Conservation (phyloP, 129 eudicot species). For the Erigeron canadensis region DNA sequence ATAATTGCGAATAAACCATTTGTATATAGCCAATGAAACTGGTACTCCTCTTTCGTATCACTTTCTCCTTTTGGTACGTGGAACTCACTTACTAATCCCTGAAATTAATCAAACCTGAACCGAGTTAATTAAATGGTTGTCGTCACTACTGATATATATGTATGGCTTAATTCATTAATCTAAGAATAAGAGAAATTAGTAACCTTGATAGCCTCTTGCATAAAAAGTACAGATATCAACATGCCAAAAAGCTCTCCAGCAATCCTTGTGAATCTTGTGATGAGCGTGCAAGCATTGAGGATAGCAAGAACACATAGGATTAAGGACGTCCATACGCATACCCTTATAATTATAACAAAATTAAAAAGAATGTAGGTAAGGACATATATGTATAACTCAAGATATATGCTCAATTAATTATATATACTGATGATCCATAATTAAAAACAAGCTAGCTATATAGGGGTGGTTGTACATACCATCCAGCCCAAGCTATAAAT, state of each 20-base stretch:
- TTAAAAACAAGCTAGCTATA: too few relatives aligned
- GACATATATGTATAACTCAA: too few relatives aligned
- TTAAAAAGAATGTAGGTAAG: too few relatives aligned
- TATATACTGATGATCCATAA: too few relatives aligned
- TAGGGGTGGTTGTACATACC: constrained; percentile 48
- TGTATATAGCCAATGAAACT: constrained; percentile 65
- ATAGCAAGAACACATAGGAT: constrained; percentile 70
- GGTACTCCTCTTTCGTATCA: constrained; percentile 39
- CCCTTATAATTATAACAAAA: too few relatives aligned
- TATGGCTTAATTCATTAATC: too few relatives aligned
- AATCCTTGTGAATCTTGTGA: constrained; percentile 78
- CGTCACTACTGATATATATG: not conserved
- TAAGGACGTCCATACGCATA: constrained; percentile 85
- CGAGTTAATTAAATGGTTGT: constrained; percentile 10
- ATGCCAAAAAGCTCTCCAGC: constrained; percentile 97
- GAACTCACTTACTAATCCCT: constrained; percentile 86
- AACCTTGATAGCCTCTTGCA: constrained; percentile 92
- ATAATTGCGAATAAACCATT: constrained; percentile 68
- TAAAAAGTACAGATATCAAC: constrained; percentile 84
- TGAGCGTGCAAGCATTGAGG: constrained; percentile 74
- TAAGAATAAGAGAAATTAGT: not conserved
- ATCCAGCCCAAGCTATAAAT: constrained; percentile 88
- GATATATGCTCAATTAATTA: too few relatives aligned
- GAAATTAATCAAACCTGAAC: constrained; percentile 29
- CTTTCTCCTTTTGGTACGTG: constrained; percentile 55